These are phyloP conservation scores for Saccharum hybrid DNA, from an alignment of 202 grass and related monocot genomes.

Conservation along the genomic window DNA sequence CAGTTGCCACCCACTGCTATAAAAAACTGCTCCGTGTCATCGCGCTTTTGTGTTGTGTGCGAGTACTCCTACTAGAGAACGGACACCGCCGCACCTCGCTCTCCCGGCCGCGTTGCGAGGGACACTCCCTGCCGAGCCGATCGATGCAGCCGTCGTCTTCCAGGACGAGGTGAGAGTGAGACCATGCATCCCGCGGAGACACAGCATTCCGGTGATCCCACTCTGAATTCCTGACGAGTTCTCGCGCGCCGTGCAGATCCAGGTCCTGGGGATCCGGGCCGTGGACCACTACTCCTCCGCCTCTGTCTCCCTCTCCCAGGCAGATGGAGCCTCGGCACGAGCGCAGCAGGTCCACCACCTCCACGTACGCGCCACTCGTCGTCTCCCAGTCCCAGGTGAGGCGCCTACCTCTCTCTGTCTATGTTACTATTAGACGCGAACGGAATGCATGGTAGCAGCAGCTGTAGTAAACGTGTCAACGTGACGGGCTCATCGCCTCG, in stretches of 20 bases:
- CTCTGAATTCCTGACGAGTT: background rate
- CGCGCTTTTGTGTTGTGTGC: background rate
- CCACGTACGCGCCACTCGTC: background rate
- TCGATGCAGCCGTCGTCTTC: conserved; percentile 43
- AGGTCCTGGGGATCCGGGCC: conserved; percentile 34
- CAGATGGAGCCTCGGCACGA: conserved; percentile 22
- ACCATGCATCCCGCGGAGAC: too few relatives aligned
- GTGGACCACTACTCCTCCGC: background rate
- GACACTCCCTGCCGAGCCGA: background rate
- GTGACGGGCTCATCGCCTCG: background rate
- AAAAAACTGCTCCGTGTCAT: conserved; percentile 15
- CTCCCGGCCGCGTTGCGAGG: too few relatives aligned
- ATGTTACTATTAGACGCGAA: too few relatives aligned
- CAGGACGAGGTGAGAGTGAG: conserved; percentile 43
- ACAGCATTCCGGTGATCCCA: background rate
- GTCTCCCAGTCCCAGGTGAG: conserved; percentile 17
- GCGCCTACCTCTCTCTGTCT: background rate
- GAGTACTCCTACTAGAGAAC: too few relatives aligned
- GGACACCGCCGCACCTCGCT: background rate
- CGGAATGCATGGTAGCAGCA: background rate
- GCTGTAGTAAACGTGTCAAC: background rate
- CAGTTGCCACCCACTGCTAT: background rate
- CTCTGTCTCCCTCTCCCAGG: background rate
- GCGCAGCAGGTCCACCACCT: conserved; percentile 51
- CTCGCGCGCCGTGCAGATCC: conserved; percentile 46